These are phyloP conservation scores for Trichoderma gracile DNA, from an alignment of 2,329 filamentous ascomycete species.

Conservation along the genomic window DNA sequence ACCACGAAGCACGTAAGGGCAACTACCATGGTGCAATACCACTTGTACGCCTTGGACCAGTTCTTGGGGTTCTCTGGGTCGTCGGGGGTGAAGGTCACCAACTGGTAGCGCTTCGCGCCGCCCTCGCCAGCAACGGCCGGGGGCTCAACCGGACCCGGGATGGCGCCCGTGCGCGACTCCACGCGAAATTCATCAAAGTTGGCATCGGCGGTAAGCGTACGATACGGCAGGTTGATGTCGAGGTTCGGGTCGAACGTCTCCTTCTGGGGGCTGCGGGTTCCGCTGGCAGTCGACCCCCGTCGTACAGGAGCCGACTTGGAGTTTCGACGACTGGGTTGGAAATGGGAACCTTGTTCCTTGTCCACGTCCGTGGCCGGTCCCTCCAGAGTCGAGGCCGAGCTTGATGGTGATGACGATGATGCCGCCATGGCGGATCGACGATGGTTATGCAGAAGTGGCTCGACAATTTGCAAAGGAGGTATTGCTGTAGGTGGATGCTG, in stretches of 20 bases:
- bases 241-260: slow-evolving; percentile 44
- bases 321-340: neutral
- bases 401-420: neutral
- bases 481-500: neutral
- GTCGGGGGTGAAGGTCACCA: slow-evolving; percentile 65
- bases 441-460: neutral
- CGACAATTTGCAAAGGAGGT: neutral
- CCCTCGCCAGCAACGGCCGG: slow-evolving; percentile 30
- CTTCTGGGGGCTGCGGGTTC: slow-evolving; percentile 33
- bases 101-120: slow-evolving; percentile 45
- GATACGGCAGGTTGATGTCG: slow-evolving; percentile 63
- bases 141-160: slow-evolving; percentile 48
- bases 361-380: neutral
- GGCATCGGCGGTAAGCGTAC: slow-evolving; percentile 60
- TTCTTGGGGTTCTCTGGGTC: slow-evolving; percentile 84
- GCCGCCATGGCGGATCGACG: neutral
- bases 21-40: slow-evolving; percentile 84
- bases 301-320: slow-evolving; percentile 3
- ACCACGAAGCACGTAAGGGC: slow-evolving; percentile 74
- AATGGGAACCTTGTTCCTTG: neutral
- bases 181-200: slow-evolving; percentile 67
- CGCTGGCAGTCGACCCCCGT: neutral
- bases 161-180: slow-evolving; percentile 63
- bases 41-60: slow-evolving; percentile 76
- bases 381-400: slow-evolving; percentile 8